Base-by-base conservation (phyloP, 768 basidiomycete genomes). In the Termitomyces sp. region DNA sequence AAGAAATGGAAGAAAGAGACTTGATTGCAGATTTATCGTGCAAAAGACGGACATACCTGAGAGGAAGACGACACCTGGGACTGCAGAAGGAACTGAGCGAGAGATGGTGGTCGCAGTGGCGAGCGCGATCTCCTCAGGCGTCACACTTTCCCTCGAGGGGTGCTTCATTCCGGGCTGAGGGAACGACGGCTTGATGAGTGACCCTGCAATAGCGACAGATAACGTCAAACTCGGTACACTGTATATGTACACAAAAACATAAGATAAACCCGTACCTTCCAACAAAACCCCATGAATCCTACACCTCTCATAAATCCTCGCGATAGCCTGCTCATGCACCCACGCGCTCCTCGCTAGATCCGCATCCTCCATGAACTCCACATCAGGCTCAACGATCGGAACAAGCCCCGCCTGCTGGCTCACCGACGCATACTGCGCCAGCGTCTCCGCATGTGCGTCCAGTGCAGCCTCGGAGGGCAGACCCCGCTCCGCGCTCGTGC, bases 341-440 rank as follows among this genome's bases (percentile, higher is more conserved):
- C 81, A 77, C 0, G 74, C 73, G 60, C 80, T 82, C 62, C 79
- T 72, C 40, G 68, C 71, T 56, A 83, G 65, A 63, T 79, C 76
- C 25, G 81, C 79, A 47, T 83, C 81, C 37, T 72, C 81, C 31
- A 74, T 71, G 62, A 83, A 82, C 65, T 83, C 79, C 20, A 83
- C 77, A 64, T 83, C 82, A 12, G 80, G 82, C 65, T 83, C 82
- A 7, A 83, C 76, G 57, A 83, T 79, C 4, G 81, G 81, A n/a
- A 83, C 80, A 25, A 83, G 65, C 34, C 80, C 79, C 1, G 80
- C 81, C 67, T 81, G 74, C 64, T 83, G 81, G 66, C 79, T 83
- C 60, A 82, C 76, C 1, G 79, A 77, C 47, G 83, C 79, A 67
- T 77, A 84, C 54, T 77, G 76, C 3, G 79, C 79, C 17, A 83